phyloP scores from a whole-genome alignment of 2,329 filamentous ascomycete species.

The Sarocladiaceae sp. region DNA sequence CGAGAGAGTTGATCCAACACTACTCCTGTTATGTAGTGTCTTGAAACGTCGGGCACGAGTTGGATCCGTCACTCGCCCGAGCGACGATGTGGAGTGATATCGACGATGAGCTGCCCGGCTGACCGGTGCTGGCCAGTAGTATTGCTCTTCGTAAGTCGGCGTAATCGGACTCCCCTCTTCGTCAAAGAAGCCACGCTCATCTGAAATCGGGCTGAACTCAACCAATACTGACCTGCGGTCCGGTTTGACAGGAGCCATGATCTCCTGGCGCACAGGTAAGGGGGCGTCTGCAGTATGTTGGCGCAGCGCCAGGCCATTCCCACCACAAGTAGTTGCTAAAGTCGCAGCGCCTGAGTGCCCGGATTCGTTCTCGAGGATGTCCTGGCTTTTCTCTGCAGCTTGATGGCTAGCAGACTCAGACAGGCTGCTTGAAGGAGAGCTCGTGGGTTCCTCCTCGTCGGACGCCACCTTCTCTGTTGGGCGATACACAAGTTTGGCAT shows the following conservation, averaged over 20 bases:
- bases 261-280: background rate
- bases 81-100: conserved; percentile 5
- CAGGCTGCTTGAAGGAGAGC: conserved; percentile 10
- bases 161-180: conserved; percentile 3
- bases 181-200: conserved; percentile 1
- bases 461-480: background rate
- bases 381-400: background rate
- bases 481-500: conserved; percentile 39
- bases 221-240: conserved; percentile 5
- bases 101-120: background rate
- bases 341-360: background rate
- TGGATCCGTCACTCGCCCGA: background rate
- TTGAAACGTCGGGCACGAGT: background rate
- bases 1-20: conserved; percentile 1
- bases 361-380: background rate
- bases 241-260: background rate
- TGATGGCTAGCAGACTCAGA: background rate
- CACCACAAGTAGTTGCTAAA: background rate
- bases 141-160: conserved; percentile 1
- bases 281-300: background rate
- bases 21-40: background rate
- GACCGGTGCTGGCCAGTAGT: background rate
- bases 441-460: conserved; percentile 14
- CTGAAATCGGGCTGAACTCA: background rate
- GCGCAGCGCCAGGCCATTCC: background rate